Evolutionary conservation across 225 moss, liverwort and hornwort genomes (phyloP).

Genomic region (Lunularia cruciata): DNA sequence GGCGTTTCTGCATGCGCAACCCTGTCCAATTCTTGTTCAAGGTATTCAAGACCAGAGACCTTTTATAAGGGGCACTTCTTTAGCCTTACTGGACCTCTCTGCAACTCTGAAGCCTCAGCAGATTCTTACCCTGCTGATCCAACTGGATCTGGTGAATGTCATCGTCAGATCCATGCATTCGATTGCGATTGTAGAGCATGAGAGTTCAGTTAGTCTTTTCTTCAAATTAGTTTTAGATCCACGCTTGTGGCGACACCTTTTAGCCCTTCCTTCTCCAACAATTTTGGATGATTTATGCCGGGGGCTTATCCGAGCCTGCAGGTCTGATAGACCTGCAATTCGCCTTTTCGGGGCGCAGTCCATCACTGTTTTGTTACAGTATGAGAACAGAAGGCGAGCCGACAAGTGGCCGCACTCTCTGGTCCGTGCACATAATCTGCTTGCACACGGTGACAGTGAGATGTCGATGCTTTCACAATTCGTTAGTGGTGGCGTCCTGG

Average conservation of each 20-base stretch:
- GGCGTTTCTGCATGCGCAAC: constrained; percentile 34
- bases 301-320: constrained; percentile 43
- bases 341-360: constrained; percentile 40
- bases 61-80: constrained; percentile 17
- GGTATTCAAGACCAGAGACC: constrained; percentile 24
- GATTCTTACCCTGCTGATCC: constrained; percentile 36
- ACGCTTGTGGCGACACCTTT: constrained; percentile 32
- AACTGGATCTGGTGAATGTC: constrained; percentile 26
- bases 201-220: constrained; percentile 38
- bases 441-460: neutral
- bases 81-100: constrained; percentile 27
- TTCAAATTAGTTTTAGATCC: constrained; percentile 44
- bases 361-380: constrained; percentile 34
- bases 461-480: constrained; percentile 11
- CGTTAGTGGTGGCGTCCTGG: constrained; percentile 30
- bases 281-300: constrained; percentile 31
- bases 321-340: constrained; percentile 28
- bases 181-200: constrained; percentile 28
- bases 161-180: constrained; percentile 34
- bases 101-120: constrained; percentile 39
- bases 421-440: neutral
- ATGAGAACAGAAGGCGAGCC: constrained; percentile 11
- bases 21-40: constrained; percentile 27
- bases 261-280: neutral
- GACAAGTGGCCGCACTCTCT: neutral